Conservation (phyloP, 2,329 filamentous ascomycete genomes). For the Penicillium thymicola region DNA sequence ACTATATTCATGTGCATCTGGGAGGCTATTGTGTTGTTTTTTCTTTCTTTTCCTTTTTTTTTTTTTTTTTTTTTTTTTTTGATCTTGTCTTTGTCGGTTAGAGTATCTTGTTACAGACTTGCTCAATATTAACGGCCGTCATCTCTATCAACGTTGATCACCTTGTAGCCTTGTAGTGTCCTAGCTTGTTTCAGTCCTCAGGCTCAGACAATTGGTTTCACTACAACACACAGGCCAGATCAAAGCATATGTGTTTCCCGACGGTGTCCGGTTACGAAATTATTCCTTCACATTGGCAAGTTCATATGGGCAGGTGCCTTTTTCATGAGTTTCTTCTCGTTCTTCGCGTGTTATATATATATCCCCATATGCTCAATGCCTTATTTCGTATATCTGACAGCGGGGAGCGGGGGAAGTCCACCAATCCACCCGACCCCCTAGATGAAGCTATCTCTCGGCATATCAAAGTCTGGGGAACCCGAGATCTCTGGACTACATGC, state of each 20-base stretch:
- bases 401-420: neutral
- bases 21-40: constrained; percentile 33
- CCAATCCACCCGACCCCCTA: neutral
- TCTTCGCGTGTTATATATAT: neutral
- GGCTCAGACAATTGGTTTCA: neutral
- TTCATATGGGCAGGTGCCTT: neutral
- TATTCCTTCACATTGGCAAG: too few relatives aligned
- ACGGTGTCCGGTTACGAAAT: neutral
- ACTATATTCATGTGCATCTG: constrained; percentile 36
- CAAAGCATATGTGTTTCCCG: neutral
- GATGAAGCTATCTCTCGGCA: neutral
- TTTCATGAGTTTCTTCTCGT: neutral
- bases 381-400: neutral
- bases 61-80: too few relatives aligned
- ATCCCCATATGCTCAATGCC: neutral
- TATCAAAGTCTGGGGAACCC: constrained; percentile 14
- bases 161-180: neutral
- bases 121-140: constrained; percentile 13
- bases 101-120: constrained; percentile 9
- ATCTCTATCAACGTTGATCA: neutral
- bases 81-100: constrained; percentile 5
- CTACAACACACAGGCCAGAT: neutral
- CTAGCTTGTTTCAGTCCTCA: neutral
- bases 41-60: too few relatives aligned
- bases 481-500: constrained; percentile 6